Evolutionary conservation across 2,329 filamentous ascomycete genomes (phyloP), one percentile per base, ranked within the genome.

Genomic region (Cladosporium sp.): DNA sequence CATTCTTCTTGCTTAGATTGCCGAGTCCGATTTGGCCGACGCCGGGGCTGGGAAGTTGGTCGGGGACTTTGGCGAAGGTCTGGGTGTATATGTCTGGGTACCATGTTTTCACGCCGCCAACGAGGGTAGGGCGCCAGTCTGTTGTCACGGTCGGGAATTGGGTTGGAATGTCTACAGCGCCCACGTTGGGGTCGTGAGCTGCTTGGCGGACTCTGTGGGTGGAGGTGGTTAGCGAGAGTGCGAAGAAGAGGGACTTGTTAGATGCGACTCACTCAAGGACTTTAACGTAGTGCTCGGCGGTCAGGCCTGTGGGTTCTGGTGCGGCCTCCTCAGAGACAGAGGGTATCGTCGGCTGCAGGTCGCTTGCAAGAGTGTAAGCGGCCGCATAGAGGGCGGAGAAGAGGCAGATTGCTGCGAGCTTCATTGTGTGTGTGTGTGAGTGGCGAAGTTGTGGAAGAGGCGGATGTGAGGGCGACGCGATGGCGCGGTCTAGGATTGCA

Each of bases 31-130:
- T 74, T 2, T 36, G 18, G 24, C 75, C 75, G 15, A 52, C 51
- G 28, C 65, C 68, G 0, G 75, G 69, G 2, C 66, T 69, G 11
- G 72, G 68, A 60, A 65, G 67, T 62, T 77, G 74, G 44, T 74
- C 71, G 12, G 74, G 74, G 1, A 75, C 70, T 14, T 63, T 51
- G 10, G 69, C 68, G 65, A 76, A 77, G 11, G 70, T 72, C 52
- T 77, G 75, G 1, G 74, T 75, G 69, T 75, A 76, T 61, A 71
- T 63, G 66, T 73, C 65, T 28, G 70, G 41, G 18, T 68, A 64
- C 47, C 67, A 76, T 32, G 73, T 73, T n/a, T 67, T 70, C 7
- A 61, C 47, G 55, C 59, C 59, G 36, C 26, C 62, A 1, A 68
- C 69, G 12, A 64, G 60, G 26, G 60, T 67, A 15, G 68, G 65